phyloP scores from a whole-genome alignment of 2,329 filamentous ascomycete genomes.

The Pyrenochaeta sp. region DNA sequence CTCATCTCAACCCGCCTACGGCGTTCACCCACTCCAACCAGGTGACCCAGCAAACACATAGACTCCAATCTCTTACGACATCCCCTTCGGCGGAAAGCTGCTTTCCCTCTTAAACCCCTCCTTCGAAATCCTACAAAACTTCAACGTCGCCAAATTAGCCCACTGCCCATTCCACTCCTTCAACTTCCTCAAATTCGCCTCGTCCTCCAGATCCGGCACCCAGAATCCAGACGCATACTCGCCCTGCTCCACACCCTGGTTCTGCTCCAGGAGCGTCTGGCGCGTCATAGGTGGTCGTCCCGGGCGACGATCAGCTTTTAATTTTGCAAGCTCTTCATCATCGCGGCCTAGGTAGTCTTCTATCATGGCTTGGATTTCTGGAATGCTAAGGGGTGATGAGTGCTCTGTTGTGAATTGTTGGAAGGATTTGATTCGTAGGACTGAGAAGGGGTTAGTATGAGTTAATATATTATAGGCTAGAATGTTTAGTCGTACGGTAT shows the following conservation, averaged over 20 bases:
- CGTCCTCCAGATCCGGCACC: constrained; percentile 79
- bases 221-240: constrained; percentile 87
- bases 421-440: constrained; percentile 75
- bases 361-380: constrained; percentile 64
- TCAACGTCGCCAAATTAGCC: constrained; percentile 77
- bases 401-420: constrained; percentile 69
- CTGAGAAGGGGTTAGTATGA: constrained; percentile 49
- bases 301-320: constrained; percentile 75
- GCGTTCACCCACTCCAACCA: background rate
- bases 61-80: constrained; percentile 37
- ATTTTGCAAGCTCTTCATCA: constrained; percentile 72
- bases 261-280: constrained; percentile 79
- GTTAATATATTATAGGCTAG: background rate
- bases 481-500: constrained; percentile 65
- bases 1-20: background rate
- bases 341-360: constrained; percentile 64
- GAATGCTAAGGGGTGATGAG: constrained; percentile 55
- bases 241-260: constrained; percentile 73
- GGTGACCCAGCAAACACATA: background rate
- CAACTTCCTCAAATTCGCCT: constrained; percentile 71
- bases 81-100: constrained; percentile 74
- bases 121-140: constrained; percentile 77
- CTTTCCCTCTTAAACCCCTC: constrained; percentile 72
- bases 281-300: constrained; percentile 80
- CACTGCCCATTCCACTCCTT: constrained; percentile 84